These are phyloP conservation scores for Botrytis elliptica DNA, from an alignment of 2,329 filamentous ascomycete genomes.

Conservation along the genomic window DNA sequence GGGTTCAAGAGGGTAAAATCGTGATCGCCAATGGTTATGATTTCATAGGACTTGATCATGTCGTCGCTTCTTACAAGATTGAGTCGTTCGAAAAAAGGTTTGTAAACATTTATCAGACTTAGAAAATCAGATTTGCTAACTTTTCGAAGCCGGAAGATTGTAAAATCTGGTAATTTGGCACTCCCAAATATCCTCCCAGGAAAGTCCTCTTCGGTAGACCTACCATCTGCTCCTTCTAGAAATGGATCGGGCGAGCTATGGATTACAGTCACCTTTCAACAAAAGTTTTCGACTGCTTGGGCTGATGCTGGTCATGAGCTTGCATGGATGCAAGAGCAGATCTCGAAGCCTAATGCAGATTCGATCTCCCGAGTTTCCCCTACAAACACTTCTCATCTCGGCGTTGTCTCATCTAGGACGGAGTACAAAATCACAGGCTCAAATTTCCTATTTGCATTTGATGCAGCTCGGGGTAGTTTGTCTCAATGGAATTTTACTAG, in stretches of 20 bases:
- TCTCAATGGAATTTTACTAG: conserved; percentile 43
- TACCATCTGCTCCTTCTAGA: conserved; percentile 22
- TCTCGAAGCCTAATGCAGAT: conserved; percentile 22
- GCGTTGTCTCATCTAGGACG: conserved; percentile 27
- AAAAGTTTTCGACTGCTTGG: conserved; percentile 50
- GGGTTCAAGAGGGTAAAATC: conserved; percentile 40
- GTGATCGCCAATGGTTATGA: conserved; percentile 50
- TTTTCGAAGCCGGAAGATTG: conserved; percentile 29
- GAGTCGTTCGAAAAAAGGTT: conserved; percentile 46
- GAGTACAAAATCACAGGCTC: conserved; percentile 37
- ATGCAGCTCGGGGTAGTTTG: conserved; percentile 46
- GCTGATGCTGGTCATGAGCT: conserved; percentile 53
- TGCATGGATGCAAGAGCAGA: conserved; percentile 49
- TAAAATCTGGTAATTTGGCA: conserved; percentile 42
- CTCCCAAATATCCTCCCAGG: conserved; percentile 45
- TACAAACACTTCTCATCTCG: conserved; percentile 22
- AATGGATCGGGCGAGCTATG: conserved; percentile 11
- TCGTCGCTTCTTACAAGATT: conserved; percentile 47
- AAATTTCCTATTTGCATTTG: conserved; percentile 46
- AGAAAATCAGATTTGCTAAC: conserved; percentile 16
- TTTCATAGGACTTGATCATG: conserved; percentile 51
- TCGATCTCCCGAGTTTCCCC: conserved; percentile 26
- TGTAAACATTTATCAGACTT: conserved; percentile 28
- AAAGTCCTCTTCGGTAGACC: not conserved
- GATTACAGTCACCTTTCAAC: conserved; percentile 39